These are phyloP conservation scores for Lepiota venenata DNA, from an alignment of 768 basidiomycete species.

Conservation along the genomic window DNA sequence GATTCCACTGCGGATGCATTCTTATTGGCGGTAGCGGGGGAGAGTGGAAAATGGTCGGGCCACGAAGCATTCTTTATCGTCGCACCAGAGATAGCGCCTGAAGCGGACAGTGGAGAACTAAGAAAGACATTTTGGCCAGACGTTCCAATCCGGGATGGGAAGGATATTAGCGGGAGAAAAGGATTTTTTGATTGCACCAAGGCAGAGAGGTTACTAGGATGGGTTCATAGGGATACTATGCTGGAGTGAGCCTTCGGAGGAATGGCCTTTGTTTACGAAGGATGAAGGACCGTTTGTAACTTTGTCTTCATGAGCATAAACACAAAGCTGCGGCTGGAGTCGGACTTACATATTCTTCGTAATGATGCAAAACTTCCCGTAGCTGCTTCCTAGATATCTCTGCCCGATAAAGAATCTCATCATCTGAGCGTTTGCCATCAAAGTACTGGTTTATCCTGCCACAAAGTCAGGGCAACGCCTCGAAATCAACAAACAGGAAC, in stretches of 20 bases:
- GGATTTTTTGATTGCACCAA: conserved; percentile 66
- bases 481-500: neutral
- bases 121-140: conserved; percentile 47
- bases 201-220: conserved; percentile 58
- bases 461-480: neutral
- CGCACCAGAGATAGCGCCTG: conserved; percentile 48
- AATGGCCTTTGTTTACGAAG: conserved; percentile 27
- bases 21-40: conserved; percentile 47
- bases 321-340: neutral
- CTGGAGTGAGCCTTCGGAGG: conserved; percentile 1
- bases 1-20: conserved; percentile 66
- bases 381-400: conserved; percentile 83
- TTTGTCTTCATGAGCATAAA: conserved; percentile 15
- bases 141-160: conserved; percentile 48
- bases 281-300: conserved; percentile 52
- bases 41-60: conserved; percentile 43
- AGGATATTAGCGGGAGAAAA: conserved; percentile 34
- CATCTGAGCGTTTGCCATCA: conserved; percentile 87
- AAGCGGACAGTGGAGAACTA: conserved; percentile 42
- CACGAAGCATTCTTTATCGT: conserved; percentile 71
- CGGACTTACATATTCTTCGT: conserved; percentile 78
- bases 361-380: conserved; percentile 78
- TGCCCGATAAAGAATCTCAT: conserved; percentile 90
- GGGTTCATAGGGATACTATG: conserved; percentile 45
- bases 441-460: conserved; percentile 88